Percentiles rank a stretch among this genome's conserved stretches.
Conservation (phyloP, 2,329 filamentous ascomycete genomes). For the Neurospora sp. region DNA sequence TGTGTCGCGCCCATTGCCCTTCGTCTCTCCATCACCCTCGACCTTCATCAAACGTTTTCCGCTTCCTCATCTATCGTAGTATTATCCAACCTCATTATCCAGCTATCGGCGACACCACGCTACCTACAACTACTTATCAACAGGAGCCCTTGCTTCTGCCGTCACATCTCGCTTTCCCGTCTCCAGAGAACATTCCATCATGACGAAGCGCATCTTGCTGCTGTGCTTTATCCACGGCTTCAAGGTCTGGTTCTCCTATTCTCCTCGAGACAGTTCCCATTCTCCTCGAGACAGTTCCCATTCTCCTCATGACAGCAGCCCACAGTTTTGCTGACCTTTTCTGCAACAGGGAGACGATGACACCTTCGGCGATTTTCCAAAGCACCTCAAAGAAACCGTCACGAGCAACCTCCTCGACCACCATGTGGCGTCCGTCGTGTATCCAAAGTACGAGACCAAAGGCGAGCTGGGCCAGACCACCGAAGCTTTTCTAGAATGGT, state of each 20-base stretch:
- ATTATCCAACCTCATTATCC: background rate
- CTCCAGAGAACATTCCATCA: background rate
- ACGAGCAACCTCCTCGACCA: constrained; percentile 49
- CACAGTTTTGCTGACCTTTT: background rate
- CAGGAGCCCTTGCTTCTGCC: background rate
- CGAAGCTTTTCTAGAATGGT: constrained; percentile 38
- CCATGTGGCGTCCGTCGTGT: constrained; percentile 50
- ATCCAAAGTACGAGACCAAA: constrained; percentile 63
- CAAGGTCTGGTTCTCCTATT: constrained; percentile 35
- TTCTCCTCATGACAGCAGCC: background rate
- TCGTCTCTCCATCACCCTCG: background rate
- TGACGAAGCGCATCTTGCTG: constrained; percentile 42
- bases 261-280: background rate
- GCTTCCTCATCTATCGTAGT: background rate
- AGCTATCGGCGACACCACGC: background rate
- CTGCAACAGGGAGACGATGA: constrained; percentile 50
- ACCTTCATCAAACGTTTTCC: background rate
- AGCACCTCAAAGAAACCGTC: constrained; percentile 50
- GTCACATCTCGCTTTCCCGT: background rate
- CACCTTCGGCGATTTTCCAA: constrained; percentile 58
- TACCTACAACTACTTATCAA: background rate
- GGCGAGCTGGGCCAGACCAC: constrained; percentile 50
- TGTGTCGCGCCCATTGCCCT: background rate
- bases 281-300: background rate
- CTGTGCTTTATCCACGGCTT: constrained; percentile 70